A percentile compares a stretch with the other conserved stretches of the same genome.
phyloP scores from a whole-genome alignment of 305 asterid genomes.

The Vinca major region DNA sequence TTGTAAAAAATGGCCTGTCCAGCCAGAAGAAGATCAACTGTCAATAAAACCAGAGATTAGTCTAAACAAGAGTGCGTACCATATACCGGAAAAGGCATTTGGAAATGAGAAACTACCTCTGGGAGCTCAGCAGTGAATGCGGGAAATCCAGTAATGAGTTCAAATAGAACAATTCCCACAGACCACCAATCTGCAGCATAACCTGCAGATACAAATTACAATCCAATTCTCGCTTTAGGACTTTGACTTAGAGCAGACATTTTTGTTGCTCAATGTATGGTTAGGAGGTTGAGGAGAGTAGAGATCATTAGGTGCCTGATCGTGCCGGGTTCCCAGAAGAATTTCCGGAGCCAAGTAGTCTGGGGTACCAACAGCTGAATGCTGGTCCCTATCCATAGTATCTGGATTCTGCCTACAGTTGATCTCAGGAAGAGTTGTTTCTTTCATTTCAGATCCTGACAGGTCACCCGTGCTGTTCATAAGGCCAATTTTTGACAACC shows the following conservation, averaged over 20 bases:
- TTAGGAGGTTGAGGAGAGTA: slow-evolving; percentile 10
- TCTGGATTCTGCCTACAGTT: slow-evolving; percentile 41
- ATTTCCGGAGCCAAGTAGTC: slow-evolving; percentile 98
- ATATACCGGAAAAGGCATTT: neutral
- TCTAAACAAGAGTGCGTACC: neutral
- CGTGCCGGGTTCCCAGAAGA: slow-evolving; percentile 91
- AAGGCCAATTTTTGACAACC: slow-evolving; percentile 89
- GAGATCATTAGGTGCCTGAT: slow-evolving; percentile 32
- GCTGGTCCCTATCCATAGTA: slow-evolving; percentile 29
- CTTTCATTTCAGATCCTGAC: slow-evolving; percentile 41
- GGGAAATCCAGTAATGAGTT: slow-evolving; percentile 68
- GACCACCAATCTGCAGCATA: slow-evolving; percentile 96
- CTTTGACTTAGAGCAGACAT: slow-evolving; percentile 6
- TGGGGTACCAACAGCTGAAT: slow-evolving; percentile 94
- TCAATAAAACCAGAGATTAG: neutral
- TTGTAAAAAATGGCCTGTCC: slow-evolving; percentile 70
- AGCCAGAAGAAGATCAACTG: slow-evolving; percentile 18
- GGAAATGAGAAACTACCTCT: slow-evolving; percentile 40
- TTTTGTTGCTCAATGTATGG: slow-evolving; percentile 10
- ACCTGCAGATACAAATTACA: slow-evolving; percentile 50
- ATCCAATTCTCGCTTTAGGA: slow-evolving; percentile 23
- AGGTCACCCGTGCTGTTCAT: slow-evolving; percentile 87
- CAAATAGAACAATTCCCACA: slow-evolving; percentile 70
- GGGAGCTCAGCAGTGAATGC: slow-evolving; percentile 78
- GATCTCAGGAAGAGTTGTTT: slow-evolving; percentile 30